A percentile compares a stretch with the other conserved stretches of the same genome.
phyloP scores from a whole-genome alignment of 2,329 filamentous ascomycete genomes.

The Myriosclerotinia curreyana region DNA sequence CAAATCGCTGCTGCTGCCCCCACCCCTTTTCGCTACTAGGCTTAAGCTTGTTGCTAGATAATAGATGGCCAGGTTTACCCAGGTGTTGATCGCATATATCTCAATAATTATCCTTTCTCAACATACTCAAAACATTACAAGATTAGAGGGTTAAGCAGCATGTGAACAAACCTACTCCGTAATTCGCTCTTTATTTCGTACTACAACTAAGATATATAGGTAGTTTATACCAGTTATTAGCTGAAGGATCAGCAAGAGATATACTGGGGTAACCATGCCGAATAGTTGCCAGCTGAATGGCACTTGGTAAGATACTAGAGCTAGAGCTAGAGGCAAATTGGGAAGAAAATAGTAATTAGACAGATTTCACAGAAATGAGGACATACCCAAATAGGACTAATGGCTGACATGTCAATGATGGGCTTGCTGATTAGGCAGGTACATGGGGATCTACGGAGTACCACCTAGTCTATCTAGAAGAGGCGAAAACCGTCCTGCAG shows the following conservation, averaged over 20 bases:
- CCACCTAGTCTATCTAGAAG: not conserved
- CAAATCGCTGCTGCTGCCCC: not conserved
- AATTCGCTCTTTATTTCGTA: not conserved
- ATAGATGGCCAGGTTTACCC: not conserved
- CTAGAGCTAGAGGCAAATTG: not conserved
- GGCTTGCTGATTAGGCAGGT: conserved; percentile 2
- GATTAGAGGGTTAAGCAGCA: not conserved
- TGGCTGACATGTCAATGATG: not conserved
- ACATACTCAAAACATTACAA: not conserved
- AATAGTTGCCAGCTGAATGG: conserved; percentile 18
- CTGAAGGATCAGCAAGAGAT: not conserved
- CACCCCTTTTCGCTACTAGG: not conserved
- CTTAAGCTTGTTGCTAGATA: not conserved
- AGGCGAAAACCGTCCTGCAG: conserved; percentile 34
- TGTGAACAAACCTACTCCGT: not conserved
- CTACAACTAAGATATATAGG: not conserved
- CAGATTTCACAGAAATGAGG: not conserved
- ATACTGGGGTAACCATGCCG: conserved; percentile 10
- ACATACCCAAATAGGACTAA: not conserved
- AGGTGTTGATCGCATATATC: not conserved
- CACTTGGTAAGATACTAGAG: conserved; percentile 3
- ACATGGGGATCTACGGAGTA: not conserved
- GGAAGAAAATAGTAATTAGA: not conserved
- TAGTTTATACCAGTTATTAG: not conserved
- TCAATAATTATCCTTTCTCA: not conserved